These are phyloP conservation scores for Phytophthora capsici DNA, from an alignment of 352 stramenopile genomes.

Conservation along the genomic window DNA sequence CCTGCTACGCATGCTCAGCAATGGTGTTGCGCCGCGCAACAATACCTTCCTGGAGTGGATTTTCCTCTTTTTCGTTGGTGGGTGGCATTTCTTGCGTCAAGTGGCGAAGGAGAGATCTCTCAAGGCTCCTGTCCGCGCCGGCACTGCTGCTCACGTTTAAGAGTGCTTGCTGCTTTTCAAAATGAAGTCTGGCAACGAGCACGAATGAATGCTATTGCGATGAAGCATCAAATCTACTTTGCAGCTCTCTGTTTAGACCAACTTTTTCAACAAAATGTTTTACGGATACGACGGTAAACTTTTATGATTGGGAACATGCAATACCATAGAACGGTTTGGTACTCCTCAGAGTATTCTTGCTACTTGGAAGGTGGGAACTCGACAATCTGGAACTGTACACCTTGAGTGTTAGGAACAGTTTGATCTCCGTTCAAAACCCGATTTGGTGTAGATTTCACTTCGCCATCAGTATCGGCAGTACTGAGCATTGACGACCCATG, in stretches of 20 bases:
- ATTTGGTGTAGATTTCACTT: not conserved
- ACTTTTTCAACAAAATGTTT: no score
- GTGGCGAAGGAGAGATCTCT: conserved; percentile 33
- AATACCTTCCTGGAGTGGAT: conserved; percentile 71
- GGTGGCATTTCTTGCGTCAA: conserved; percentile 36
- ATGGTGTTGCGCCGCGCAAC: conserved; percentile 68
- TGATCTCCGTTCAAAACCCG: conserved; percentile 35
- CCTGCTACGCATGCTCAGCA: conserved; percentile 58
- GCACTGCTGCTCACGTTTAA: conserved; percentile 31
- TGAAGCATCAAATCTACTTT: no score
- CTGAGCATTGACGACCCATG: not conserved
- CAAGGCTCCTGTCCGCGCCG: conserved; percentile 5
- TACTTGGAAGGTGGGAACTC: conserved; percentile 26
- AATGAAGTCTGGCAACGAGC: not conserved
- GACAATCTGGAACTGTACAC: conserved; percentile 33
- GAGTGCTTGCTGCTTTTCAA: not conserved
- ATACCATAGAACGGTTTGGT: not conserved
- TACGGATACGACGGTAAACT: not conserved
- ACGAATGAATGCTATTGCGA: not conserved
- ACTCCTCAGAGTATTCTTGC: conserved; percentile 28
- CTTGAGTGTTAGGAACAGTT: conserved; percentile 22
- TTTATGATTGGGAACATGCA: not conserved
- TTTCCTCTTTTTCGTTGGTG: conserved; percentile 48
- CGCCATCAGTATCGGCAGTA: not conserved
- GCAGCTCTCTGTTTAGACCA: no score